phyloP scores from a whole-genome alignment of 2,329 filamentous ascomycete genomes.

The Cladophialophora exuberans region DNA sequence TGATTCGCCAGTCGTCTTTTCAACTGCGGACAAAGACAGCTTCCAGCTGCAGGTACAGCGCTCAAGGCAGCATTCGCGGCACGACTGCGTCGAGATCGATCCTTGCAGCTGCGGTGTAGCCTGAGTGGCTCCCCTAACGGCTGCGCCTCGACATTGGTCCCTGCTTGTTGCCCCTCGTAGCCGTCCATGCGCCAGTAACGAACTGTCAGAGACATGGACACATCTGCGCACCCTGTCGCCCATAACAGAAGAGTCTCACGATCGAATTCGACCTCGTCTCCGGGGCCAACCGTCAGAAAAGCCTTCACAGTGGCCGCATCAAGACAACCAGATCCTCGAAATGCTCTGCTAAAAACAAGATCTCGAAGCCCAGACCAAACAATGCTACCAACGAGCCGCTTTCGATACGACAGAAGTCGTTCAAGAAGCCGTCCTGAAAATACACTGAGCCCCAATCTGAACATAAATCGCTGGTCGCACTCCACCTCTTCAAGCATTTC shows the following conservation, averaged over 20 bases:
- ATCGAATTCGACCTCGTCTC: constrained; percentile 50
- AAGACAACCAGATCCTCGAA: constrained; percentile 36
- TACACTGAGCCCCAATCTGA: constrained; percentile 34
- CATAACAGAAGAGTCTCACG: constrained; percentile 39
- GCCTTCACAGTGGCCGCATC: constrained; percentile 39
- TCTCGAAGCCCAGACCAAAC: constrained; percentile 33
- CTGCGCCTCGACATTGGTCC: constrained; percentile 9
- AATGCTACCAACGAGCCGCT: constrained; percentile 7
- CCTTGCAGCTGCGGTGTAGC: constrained; percentile 26
- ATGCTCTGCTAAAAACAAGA: constrained; percentile 30
- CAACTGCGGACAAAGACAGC: constrained; percentile 14
- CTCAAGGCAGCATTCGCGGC: constrained; percentile 12
- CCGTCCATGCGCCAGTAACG: constrained; percentile 17
- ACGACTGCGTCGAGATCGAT: constrained; percentile 15
- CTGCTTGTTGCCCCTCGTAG: not conserved
- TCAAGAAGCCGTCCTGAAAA: constrained; percentile 26
- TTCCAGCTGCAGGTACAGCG: constrained; percentile 25
- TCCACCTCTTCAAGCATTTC: constrained; percentile 56
- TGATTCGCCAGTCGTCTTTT: constrained; percentile 22
- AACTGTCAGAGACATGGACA: constrained; percentile 22
- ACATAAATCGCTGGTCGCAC: constrained; percentile 62
- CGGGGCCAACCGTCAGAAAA: constrained; percentile 46
- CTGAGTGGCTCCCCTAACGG: constrained; percentile 5
- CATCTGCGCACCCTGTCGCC: constrained; percentile 16
- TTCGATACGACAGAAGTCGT: constrained; percentile 21